Base-by-base conservation (phyloP, 2,329 filamentous ascomycete species). In the Saccharata proteae region DNA sequence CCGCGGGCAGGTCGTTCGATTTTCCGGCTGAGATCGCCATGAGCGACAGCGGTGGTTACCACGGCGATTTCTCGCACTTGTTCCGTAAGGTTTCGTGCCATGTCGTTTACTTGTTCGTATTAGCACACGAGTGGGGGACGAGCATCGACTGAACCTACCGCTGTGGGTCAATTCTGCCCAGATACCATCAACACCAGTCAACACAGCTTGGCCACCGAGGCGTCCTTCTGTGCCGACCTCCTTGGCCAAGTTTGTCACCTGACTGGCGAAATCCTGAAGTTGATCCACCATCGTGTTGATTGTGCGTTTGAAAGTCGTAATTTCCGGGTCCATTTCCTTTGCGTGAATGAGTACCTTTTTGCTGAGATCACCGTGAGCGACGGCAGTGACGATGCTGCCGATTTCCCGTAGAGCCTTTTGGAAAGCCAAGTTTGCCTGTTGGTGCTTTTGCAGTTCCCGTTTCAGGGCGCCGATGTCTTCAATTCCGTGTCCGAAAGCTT, bases 241-340 rank as follows among this genome's bases (percentile, higher is more conserved):
- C 55, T 84, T 81, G 32, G 88, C 88, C 44, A 96, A 77, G 43
- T 84, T 80, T 19, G 88, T 94, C 48, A 96, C 88, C 62, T 96
- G 86, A 57, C 83, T 92, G 42, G 88, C 88, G 57, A 96, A 96
- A 38, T 92, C 82, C 54, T 94, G 86, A 37, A 96, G 69, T 58
- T 94, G 88, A 52, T 96, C 88, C 74, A 96, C 93, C 88, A 96
- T 96, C 43, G 82, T 92, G 56, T 96, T 96, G 63, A 96, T 96
- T 39, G 88, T 94, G 47, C 84, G 78, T 62, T 96, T 96, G 67
- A 96, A 96, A 7, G 84, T 86, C 16, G 85, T 90, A 49, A 96
- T 96, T 67, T 96, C 88, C 16, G 86, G 85, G 66, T 96, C 88
- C 79, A 94, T 90, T 62, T 96, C 88, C 43, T 92, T 79, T 4